These are phyloP conservation scores for Sugiyamaella castrensis DNA, from an alignment of 1,139 yeast species.

Conservation along the genomic window DNA sequence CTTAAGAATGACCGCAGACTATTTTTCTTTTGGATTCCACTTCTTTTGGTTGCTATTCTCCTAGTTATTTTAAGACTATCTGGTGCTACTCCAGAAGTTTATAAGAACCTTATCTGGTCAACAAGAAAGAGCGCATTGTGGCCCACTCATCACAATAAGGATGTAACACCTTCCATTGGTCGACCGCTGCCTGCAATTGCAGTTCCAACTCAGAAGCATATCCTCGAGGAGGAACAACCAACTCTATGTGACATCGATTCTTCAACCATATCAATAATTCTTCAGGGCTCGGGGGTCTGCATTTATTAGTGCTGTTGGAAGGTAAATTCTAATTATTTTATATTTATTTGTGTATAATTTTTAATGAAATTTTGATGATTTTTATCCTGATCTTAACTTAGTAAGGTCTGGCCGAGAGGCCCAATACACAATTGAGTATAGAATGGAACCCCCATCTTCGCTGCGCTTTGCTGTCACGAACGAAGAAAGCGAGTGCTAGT, in stretches of 20 bases:
- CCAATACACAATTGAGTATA: too few relatives aligned
- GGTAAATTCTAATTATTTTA: background rate
- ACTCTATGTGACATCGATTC: too few relatives aligned
- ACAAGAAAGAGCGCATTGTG: background rate
- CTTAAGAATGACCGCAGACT: conserved; percentile 82
- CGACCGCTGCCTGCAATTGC: conserved; percentile 2
- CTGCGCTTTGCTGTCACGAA: too few relatives aligned
- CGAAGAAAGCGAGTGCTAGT: too few relatives aligned
- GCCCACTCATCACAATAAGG: background rate
- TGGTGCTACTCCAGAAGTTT: conserved; percentile 19
- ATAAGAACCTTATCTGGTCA: conserved; percentile 10
- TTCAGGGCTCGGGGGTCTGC: too few relatives aligned
- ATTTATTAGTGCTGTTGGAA: too few relatives aligned
- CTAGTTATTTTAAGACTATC: conserved; percentile 18
- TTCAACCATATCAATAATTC: too few relatives aligned
- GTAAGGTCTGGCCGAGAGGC: too few relatives aligned
- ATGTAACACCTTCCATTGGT: conserved; percentile 3
- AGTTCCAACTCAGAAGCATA: too few relatives aligned
- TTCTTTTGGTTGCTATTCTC: conserved; percentile 28
- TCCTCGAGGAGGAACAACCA: too few relatives aligned
- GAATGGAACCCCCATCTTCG: too few relatives aligned
- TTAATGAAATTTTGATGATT: background rate
- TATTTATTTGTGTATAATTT: background rate
- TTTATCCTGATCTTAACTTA: too few relatives aligned
- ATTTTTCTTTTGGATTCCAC: conserved; percentile 71